phyloP scores from a whole-genome alignment of 2,329 filamentous ascomycete genomes.

The Teratosphaeria pseudoeucalypti region DNA sequence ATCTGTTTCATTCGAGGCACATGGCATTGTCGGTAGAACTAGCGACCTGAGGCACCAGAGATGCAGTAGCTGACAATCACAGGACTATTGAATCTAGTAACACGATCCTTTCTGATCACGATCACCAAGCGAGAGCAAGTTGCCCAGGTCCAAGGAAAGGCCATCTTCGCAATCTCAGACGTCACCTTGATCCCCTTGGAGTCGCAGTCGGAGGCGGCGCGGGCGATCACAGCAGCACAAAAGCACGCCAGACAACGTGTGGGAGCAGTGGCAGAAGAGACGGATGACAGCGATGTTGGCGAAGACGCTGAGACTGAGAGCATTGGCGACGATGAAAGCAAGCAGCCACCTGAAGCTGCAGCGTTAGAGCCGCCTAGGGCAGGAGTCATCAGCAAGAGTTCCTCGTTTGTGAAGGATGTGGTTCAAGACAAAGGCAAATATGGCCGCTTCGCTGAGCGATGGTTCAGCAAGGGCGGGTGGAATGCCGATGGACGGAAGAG shows the following conservation, averaged over 20 bases:
- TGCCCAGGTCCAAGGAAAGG: constrained; percentile 70
- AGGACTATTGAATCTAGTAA: constrained; percentile 80
- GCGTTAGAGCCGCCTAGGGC: constrained; percentile 25
- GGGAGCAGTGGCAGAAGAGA: constrained; percentile 22
- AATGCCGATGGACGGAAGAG: constrained; percentile 58
- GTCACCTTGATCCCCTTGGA: constrained; percentile 82
- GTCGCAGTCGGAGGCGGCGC: constrained; percentile 62
- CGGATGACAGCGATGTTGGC: constrained; percentile 17
- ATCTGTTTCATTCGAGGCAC: constrained; percentile 32
- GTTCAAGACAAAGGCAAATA: constrained; percentile 75
- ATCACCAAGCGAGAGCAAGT: constrained; percentile 83
- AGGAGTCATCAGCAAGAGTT: constrained; percentile 30
- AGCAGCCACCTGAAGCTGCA: constrained; percentile 12
- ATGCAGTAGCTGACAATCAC: not conserved
- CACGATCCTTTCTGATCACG: constrained; percentile 71
- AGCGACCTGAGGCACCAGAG: not conserved
- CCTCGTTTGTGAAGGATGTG: constrained; percentile 77
- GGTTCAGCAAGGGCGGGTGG: constrained; percentile 84
- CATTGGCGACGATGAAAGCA: constrained; percentile 17
- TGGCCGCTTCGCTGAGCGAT: constrained; percentile 77
- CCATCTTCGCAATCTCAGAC: constrained; percentile 79
- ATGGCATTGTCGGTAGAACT: constrained; percentile 48
- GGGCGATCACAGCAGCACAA: constrained; percentile 56
- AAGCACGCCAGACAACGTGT: constrained; percentile 32
- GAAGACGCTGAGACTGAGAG: constrained; percentile 24